These are phyloP conservation scores for Parietaria judaica DNA, from an alignment of 306 rosid genomes.

Conservation along the genomic window DNA sequence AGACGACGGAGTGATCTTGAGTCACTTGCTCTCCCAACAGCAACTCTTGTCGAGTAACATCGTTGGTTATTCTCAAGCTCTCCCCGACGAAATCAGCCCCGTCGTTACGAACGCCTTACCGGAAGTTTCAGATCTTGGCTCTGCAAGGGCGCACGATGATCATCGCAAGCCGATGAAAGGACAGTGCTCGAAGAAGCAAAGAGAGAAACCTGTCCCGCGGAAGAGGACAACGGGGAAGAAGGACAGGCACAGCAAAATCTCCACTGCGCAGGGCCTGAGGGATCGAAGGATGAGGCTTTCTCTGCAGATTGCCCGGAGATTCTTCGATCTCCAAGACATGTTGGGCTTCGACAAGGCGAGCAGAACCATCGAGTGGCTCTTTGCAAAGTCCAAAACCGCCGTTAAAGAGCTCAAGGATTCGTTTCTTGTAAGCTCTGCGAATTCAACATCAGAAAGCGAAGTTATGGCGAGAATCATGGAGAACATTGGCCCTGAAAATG, in stretches of 20 bases:
- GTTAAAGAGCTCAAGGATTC: slow-evolving; percentile 33
- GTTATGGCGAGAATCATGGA: slow-evolving; percentile 4
- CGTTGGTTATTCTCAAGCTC: not conserved
- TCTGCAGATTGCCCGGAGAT: slow-evolving; percentile 40
- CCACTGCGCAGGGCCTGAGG: slow-evolving; percentile 45
- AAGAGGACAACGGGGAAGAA: slow-evolving; percentile 35
- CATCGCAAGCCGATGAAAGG: not conserved
- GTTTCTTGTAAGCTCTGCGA: not conserved
- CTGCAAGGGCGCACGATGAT: too few species aligned
- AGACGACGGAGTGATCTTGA: slow-evolving; percentile 29
- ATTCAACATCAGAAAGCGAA: slow-evolving; percentile 8
- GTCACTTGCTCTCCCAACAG: slow-evolving; percentile 32
- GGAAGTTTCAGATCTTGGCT: too few species aligned
- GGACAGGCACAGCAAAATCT: slow-evolving; percentile 57
- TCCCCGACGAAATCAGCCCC: slow-evolving; percentile 1
- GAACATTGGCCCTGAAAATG: not conserved
- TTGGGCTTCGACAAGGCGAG: slow-evolving; percentile 55
- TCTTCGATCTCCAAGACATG: slow-evolving; percentile 56
- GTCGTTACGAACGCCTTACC: not conserved
- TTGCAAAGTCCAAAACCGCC: slow-evolving; percentile 32
- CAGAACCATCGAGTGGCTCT: slow-evolving; percentile 51
- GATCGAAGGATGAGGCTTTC: slow-evolving; percentile 54
- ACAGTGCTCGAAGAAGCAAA: slow-evolving; percentile 4
- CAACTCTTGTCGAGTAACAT: slow-evolving; percentile 7
- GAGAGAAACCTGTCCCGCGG: slow-evolving; percentile 8